These are phyloP conservation scores for Rhizopogon vinicolor DNA, from an alignment of 768 basidiomycete genomes.

Conservation along the genomic window DNA sequence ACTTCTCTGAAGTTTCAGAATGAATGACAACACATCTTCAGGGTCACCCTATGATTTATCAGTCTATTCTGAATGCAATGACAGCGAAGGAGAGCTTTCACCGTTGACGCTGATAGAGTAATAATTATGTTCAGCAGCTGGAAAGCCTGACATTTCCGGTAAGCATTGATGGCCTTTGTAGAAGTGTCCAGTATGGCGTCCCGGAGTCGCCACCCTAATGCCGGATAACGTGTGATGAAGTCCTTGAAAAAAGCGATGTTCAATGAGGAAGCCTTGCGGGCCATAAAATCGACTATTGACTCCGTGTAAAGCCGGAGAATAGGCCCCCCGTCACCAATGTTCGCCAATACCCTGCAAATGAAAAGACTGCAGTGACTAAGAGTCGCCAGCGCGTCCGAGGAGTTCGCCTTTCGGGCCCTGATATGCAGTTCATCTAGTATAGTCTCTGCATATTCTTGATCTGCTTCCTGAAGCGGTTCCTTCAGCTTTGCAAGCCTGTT, in stretches of 20 bases:
- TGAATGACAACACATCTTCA: conserved; percentile 43
- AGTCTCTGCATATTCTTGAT: conserved; percentile 38
- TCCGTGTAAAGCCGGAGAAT: conserved; percentile 53
- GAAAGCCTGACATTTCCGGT: conserved; percentile 71
- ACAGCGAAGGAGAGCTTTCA: conserved; percentile 22
- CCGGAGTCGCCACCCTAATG: conserved; percentile 61
- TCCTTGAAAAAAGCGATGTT: conserved; percentile 75
- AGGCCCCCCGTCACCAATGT: conserved; percentile 31
- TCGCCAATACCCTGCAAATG: conserved; percentile 48
- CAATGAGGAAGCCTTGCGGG: conserved; percentile 75
- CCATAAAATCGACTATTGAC: conserved; percentile 72
- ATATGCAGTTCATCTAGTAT: conserved; percentile 63
- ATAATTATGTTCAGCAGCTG: conserved; percentile 65
- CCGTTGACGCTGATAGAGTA: conserved; percentile 45
- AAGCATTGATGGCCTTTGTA: conserved; percentile 64
- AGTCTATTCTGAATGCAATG: conserved; percentile 4
- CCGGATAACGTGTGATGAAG: conserved; percentile 63
- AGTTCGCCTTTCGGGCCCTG: conserved; percentile 63
- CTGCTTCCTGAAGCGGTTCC: conserved; percentile 39
- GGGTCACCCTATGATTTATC: conserved; percentile 26
- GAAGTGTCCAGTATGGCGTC: conserved; percentile 53
- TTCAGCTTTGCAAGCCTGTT: conserved; percentile 71
- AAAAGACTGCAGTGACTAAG: conserved; percentile 72
- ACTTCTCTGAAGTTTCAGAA: conserved; percentile 44
- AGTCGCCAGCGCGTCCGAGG: conserved; percentile 55